Percentiles rank a stretch among this genome's conserved stretches.
Conservation (phyloP, 2,329 filamentous ascomycete genomes). For the Venturia carpophila region DNA sequence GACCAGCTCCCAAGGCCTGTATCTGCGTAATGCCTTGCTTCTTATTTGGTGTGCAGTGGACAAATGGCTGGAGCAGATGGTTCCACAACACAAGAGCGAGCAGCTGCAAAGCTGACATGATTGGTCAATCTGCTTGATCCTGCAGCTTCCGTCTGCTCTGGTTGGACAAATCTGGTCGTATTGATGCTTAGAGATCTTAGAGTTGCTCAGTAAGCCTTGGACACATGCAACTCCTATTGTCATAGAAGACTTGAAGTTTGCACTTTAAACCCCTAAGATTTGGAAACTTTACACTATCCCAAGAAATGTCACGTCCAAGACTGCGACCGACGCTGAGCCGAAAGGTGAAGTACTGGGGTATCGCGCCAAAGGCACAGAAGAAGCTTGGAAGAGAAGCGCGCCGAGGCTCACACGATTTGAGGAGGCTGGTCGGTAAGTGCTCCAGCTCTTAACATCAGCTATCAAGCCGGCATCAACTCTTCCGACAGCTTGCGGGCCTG, state of each 20-base stretch:
- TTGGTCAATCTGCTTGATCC: not conserved
- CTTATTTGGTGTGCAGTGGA: not conserved
- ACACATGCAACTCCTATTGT: not conserved
- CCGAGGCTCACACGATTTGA: constrained; percentile 17
- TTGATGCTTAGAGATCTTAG: not conserved
- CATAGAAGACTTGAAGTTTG: not conserved
- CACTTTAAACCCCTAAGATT: not conserved
- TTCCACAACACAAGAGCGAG: not conserved
- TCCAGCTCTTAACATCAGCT: not conserved
- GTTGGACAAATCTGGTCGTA: not conserved
- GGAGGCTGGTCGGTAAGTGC: constrained; percentile 14
- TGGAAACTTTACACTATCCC: not conserved
- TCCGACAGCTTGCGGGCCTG: not conserved
- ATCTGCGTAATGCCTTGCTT: not conserved
- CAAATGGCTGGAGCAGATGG: not conserved
- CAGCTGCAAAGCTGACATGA: not conserved
- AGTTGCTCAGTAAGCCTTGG: not conserved
- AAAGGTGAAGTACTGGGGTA: constrained; percentile 14
- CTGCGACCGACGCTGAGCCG: constrained; percentile 14
- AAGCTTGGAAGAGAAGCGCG: constrained; percentile 15
- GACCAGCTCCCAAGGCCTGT: not conserved
- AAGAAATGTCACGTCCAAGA: constrained; percentile 9
- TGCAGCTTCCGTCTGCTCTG: not conserved
- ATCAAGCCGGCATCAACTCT: not conserved
- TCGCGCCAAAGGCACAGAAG: constrained; percentile 10